phyloP scores from a whole-genome alignment of 2,329 filamentous ascomycete species.

The Nemania sp. region DNA sequence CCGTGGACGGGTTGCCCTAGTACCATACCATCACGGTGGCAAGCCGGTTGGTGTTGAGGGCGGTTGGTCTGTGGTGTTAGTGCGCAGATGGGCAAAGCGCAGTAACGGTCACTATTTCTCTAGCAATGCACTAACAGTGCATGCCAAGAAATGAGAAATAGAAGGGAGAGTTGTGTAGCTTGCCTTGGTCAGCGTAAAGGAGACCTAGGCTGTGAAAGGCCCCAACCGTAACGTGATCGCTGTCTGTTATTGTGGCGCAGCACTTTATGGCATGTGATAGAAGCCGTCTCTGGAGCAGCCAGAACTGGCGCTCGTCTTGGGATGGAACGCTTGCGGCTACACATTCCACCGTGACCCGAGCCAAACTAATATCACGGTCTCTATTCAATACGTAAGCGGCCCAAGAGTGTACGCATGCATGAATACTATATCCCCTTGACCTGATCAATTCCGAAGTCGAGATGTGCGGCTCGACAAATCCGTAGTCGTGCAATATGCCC shows the following conservation, averaged over 20 bases:
- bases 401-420: conserved; percentile 19
- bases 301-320: not conserved
- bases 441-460: conserved; percentile 3
- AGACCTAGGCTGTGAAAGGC: conserved; percentile 16
- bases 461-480: conserved; percentile 16
- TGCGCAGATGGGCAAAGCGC: too few relatives aligned
- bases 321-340: conserved; percentile 4
- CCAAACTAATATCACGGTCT: conserved; percentile 2
- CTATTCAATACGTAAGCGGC: conserved; percentile 8
- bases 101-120: too few relatives aligned
- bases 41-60: too few relatives aligned
- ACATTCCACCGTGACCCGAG: not conserved
- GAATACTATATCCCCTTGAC: conserved; percentile 23
- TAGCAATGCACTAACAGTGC: too few relatives aligned
- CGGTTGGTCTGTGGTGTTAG: too few relatives aligned
- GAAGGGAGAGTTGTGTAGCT: too few relatives aligned
- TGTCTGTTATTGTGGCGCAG: not conserved
- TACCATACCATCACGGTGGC: too few relatives aligned
- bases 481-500: conserved; percentile 14
- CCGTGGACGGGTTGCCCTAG: too few relatives aligned
- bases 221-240: conserved; percentile 1
- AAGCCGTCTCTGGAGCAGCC: conserved; percentile 13
- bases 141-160: too few relatives aligned
- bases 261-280: conserved; percentile 11
- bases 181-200: too few relatives aligned